Evolutionary conservation across 2,329 filamentous ascomycete genomes (phyloP).

Genomic region (Elsinoe arachidis): DNA sequence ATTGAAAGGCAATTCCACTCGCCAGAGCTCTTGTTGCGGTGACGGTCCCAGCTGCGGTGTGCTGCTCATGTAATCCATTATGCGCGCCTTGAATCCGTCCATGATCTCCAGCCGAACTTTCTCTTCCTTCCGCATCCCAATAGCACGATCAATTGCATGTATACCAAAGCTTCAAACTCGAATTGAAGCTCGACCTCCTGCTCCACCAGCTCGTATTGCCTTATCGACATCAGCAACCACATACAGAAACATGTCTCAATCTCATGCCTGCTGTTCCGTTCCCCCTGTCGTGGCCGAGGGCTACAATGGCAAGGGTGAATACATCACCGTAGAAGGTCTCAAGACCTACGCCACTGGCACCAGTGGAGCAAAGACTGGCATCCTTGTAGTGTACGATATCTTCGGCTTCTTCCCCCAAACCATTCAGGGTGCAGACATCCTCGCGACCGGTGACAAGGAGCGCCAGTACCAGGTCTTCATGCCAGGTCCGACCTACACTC

Average conservation of each 20-base stretch:
- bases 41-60: neutral
- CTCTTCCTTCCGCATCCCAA: neutral
- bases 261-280: constrained; percentile 39
- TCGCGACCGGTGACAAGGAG: constrained; percentile 55
- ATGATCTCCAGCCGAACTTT: neutral
- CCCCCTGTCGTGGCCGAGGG: constrained; percentile 40
- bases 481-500: constrained; percentile 36
- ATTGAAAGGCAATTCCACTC: neutral
- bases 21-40: neutral
- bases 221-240: neutral
- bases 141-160: neutral
- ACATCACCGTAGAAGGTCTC: constrained; percentile 50
- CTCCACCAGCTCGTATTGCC: neutral
- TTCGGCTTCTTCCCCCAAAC: constrained; percentile 55
- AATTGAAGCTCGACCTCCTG: neutral
- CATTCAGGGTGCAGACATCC: constrained; percentile 55
- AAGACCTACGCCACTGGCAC: constrained; percentile 55
- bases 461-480: constrained; percentile 77
- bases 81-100: neutral
- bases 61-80: constrained; percentile 9
- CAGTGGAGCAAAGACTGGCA: constrained; percentile 46
- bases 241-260: constrained; percentile 20
- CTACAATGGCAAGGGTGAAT: constrained; percentile 52
- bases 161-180: neutral
- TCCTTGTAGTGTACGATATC: constrained; percentile 54